These are phyloP conservation scores for Arabidopsis suecica DNA, from an alignment of 345 rosid species.

Conservation along the genomic window DNA sequence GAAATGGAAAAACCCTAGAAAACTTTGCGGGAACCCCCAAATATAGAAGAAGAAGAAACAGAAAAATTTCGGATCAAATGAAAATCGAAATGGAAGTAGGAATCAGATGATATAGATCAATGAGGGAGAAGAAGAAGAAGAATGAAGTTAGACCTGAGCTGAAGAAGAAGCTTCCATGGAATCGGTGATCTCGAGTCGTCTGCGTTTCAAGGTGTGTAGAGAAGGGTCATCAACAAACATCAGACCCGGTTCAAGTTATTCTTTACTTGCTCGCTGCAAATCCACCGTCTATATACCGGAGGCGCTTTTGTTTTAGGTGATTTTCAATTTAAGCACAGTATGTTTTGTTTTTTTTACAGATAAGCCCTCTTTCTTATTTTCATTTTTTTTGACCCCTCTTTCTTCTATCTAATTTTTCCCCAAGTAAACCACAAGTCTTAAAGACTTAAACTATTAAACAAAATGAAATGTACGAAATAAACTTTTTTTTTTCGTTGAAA, in stretches of 20 bases:
- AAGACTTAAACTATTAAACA: too few species aligned
- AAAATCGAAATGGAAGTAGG: slow-evolving; percentile 6
- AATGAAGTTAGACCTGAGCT: slow-evolving; percentile 54
- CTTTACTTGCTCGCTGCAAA: slow-evolving; percentile 33
- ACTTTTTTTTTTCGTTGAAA: too few species aligned
- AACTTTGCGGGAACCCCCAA: neutral
- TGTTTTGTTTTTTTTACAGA: neutral
- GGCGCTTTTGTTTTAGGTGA: neutral
- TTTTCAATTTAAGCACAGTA: neutral
- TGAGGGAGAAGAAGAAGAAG: neutral
- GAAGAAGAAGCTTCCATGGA: slow-evolving; percentile 81
- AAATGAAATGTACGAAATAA: too few species aligned
- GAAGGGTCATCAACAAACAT: slow-evolving; percentile 65
- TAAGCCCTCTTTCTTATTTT: neutral
- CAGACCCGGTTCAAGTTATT: slow-evolving; percentile 40
- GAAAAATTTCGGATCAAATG: neutral
- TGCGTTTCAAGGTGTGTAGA: slow-evolving; percentile 64
- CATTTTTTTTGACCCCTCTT: neutral
- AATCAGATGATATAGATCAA: neutral
- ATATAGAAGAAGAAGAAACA: neutral
- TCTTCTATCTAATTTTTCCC: too few species aligned
- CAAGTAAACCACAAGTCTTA: too few species aligned
- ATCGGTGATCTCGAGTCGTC: slow-evolving; percentile 59
- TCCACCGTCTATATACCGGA: slow-evolving; percentile 18
- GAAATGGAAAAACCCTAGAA: slow-evolving; percentile 4